Conservation (phyloP, 2,329 filamentous ascomycete species). For the Penicillium sp. region DNA sequence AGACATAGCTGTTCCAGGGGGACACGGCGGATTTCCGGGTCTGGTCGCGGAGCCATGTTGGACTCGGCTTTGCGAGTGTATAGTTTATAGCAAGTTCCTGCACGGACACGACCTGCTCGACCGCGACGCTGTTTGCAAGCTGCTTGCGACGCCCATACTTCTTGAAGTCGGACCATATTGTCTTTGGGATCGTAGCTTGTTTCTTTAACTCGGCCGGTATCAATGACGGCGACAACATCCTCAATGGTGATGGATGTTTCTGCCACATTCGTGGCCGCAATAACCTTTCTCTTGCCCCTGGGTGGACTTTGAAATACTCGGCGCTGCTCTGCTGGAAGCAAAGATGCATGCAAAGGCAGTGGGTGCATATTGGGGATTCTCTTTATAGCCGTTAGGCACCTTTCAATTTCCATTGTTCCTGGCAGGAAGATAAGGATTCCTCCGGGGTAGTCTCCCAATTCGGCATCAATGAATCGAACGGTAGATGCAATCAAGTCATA, state of each 20-base stretch:
- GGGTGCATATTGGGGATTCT: slow-evolving; percentile 69
- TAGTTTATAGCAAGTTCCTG: slow-evolving; percentile 91
- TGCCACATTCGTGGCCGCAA: slow-evolving; percentile 94
- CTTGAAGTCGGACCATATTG: slow-evolving; percentile 91
- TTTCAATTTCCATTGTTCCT: slow-evolving; percentile 86
- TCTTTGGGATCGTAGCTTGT: slow-evolving; percentile 89
- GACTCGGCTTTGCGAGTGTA: slow-evolving; percentile 82
- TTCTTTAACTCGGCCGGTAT: slow-evolving; percentile 93
- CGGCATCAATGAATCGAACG: slow-evolving; percentile 76
- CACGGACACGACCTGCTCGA: slow-evolving; percentile 87
- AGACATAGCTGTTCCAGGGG: slow-evolving; percentile 92
- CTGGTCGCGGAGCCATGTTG: slow-evolving; percentile 82
- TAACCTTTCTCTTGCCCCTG: slow-evolving; percentile 80
- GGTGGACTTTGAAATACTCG: slow-evolving; percentile 79
- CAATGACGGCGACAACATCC: slow-evolving; percentile 93
- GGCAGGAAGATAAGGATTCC: slow-evolving; percentile 96
- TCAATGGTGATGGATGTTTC: slow-evolving; percentile 99
- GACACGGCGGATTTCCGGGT: slow-evolving; percentile 90
- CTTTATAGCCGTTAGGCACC: slow-evolving; percentile 69
- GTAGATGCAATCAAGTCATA: slow-evolving; percentile 82
- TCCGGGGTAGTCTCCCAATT: slow-evolving; percentile 71
- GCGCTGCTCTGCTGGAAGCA: slow-evolving; percentile 84
- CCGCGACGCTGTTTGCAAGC: slow-evolving; percentile 93
- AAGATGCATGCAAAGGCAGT: slow-evolving; percentile 85
- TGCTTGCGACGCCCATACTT: slow-evolving; percentile 91